Percentiles rank a stretch among this genome's conserved stretches.
phyloP scores from a whole-genome alignment of 2,329 filamentous ascomycete species.

The Clarireedia sp. region DNA sequence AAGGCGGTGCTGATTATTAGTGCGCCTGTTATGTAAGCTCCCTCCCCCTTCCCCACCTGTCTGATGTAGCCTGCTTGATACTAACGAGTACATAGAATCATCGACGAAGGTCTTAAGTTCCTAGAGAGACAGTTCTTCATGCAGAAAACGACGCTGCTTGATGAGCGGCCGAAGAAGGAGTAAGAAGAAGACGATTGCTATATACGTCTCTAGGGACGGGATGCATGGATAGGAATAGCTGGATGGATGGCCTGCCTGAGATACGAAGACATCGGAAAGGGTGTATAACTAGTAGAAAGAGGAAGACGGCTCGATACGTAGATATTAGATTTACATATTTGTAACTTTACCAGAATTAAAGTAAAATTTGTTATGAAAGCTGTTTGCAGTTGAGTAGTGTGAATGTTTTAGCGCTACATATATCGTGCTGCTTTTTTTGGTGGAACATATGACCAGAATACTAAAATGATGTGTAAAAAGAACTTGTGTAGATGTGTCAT shows the following conservation, averaged over 20 bases:
- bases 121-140: slow-evolving; percentile 47
- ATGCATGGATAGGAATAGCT: too few species aligned
- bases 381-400: too few species aligned
- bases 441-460: too few species aligned
- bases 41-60: not conserved
- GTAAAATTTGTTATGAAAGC: not conserved
- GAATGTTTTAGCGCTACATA: too few species aligned
- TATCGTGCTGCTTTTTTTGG: too few species aligned
- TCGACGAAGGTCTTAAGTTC: slow-evolving; percentile 61
- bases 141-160: slow-evolving; percentile 25
- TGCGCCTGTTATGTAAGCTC: slow-evolving; percentile 80
- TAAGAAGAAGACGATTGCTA: slow-evolving; percentile 11
- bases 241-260: too few species aligned
- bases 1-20: slow-evolving; percentile 83
- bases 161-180: slow-evolving; percentile 27
- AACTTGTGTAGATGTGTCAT: slow-evolving; percentile 3
- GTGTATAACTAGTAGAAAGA: slow-evolving; percentile 20
- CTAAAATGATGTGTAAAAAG: too few species aligned
- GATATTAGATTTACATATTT: slow-evolving; percentile 20
- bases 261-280: too few species aligned
- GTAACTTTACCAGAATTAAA: not conserved
- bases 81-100: slow-evolving; percentile 37
- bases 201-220: too few species aligned
- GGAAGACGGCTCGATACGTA: slow-evolving; percentile 9
- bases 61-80: not conserved